Evolutionary conservation across 495 filamentous ascomycete genomes (phyloP), one percentile per base, ranked within the genome.

Genomic region (Baudoinia panamericana): DNA sequence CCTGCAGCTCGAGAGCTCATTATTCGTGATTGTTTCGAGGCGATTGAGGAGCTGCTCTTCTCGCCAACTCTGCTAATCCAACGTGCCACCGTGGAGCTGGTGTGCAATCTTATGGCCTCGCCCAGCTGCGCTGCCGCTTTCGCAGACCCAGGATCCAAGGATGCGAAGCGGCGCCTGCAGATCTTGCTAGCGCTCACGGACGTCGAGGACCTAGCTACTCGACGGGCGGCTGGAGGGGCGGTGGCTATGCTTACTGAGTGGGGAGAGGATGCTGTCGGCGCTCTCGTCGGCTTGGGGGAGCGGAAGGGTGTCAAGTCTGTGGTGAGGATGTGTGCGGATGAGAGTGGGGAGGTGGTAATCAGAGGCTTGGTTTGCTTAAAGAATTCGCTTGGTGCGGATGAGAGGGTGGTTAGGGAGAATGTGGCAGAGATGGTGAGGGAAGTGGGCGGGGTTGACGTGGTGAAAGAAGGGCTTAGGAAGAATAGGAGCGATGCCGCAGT

Each of bases 101-200:
- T 95, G 32, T 97, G 90, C 63, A 97, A 97, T 52, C 66, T 97
- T 34, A 81, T 86, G 61, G 78, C 79, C 39, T 76, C 72, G 33
- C 73, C 83, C n/a, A 62, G 73, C 2, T 83, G 84, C 2, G 60
- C 85, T 9, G 69, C 77, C 26, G 71, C 82, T 30, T 93, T 85
- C 48, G 82, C 78, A 0, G 81, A 80, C 35, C n/a, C n/a, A n/a
- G 78, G 75, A 16, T 67, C 68, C 7, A 65, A 73, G 41, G 67
- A 73, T 36, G 81, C 85, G 1, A 64, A 63, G 2, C 78, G 84
- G 39, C 67, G 86, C 15, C 56, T 95, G 36, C 80, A 88, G 51
- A 72, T 95, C 18, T 57, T 97, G 9, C 70, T 94, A 11, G 88
- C 88, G 3, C 70, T 96, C 16, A 76, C 84, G 3, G 88, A 96